Conservation (phyloP, 1,284 basidiomycete species). For the Cutaneotrichosporon cavernicola region DNA sequence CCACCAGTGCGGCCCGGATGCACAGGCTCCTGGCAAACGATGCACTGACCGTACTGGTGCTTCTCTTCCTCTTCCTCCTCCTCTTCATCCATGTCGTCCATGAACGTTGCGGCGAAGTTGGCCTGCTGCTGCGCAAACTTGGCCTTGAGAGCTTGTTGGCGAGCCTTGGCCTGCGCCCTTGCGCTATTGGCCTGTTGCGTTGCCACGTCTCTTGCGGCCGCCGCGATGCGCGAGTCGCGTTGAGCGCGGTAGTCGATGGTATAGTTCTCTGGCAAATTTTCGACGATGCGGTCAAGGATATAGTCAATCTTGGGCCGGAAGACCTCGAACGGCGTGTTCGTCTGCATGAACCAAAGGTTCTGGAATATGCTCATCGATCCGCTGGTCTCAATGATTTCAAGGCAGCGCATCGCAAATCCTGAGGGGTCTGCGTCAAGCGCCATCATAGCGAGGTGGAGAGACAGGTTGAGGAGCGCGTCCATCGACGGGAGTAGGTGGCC, state of each 20-base stretch:
- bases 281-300: conserved; percentile 69
- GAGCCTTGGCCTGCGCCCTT: conserved; percentile 40
- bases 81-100: conserved; percentile 58
- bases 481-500: conserved; percentile 36
- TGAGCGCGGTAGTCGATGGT: conserved; percentile 55
- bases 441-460: conserved; percentile 79
- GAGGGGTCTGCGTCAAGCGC: conserved; percentile 68
- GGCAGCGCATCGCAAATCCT: conserved; percentile 62
- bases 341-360: conserved; percentile 71
- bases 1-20: conserved; percentile 75
- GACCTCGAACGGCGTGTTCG: conserved; percentile 67
- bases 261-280: conserved; percentile 50
- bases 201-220: conserved; percentile 40
- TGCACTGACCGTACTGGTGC: conserved; percentile 78
- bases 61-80: conserved; percentile 58
- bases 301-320: conserved; percentile 71
- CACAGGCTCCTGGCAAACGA: conserved; percentile 95
- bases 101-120: conserved; percentile 59
- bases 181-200: conserved; percentile 58
- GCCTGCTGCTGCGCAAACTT: conserved; percentile 90
- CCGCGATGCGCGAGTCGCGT: conserved; percentile 35
- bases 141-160: conserved; percentile 85
- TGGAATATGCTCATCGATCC: conserved; percentile 56
- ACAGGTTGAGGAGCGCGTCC: conserved; percentile 73
- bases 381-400: conserved; percentile 58